Evolutionary conservation across 2,329 filamentous ascomycete species (phyloP), one percentile per base, ranked within the genome.

Genomic region (Alternaria dauci): DNA sequence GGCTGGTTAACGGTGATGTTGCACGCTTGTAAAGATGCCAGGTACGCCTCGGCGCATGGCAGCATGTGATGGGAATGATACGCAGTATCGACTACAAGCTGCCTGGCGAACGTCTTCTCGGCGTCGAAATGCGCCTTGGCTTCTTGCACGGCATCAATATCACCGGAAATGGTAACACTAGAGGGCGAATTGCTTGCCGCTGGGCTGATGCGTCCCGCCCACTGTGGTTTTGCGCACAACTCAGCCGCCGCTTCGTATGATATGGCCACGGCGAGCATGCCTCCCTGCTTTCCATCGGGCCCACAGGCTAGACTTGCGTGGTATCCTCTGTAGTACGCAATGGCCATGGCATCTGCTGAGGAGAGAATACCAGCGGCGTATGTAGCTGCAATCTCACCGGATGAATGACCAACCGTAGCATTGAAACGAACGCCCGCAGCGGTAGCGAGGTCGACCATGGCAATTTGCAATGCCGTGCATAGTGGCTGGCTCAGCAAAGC

Each of bases 1-100:
- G 26, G 4, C 7, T 26, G 26, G 26, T 7, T 26, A 4, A 26
- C 26, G 4, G 4, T 4, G 26, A 26, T 26, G 11, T 14, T 5
- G 30, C 28, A 26, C 4, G 26, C 26, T 7, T 26, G 4, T 7
- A 54, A 55, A 6, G 68, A 5, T 34, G 43, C 14, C 43, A 39
- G 16, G 25, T 56, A 44, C 58, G 28, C 3, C 28, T 59, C 20
- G 26, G 26, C 26, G 26, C 26, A 26, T 4, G 26, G 26, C 4
- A 26, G 4, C 66, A 70, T 61, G 34, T 63, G 54, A 25, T 46
- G 2, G 47, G 62, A 82, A 53, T 84, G 82, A 51, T 83, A 84
- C 0, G 82, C 82, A 9, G 66, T 77, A 23, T 81, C 78, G 0
- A 82, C 80, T 46, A 76, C 73, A 1, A 61, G 32, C 0, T 16